phyloP scores from a whole-genome alignment of 768 basidiomycete genomes.

The Ramaria rubella region DNA sequence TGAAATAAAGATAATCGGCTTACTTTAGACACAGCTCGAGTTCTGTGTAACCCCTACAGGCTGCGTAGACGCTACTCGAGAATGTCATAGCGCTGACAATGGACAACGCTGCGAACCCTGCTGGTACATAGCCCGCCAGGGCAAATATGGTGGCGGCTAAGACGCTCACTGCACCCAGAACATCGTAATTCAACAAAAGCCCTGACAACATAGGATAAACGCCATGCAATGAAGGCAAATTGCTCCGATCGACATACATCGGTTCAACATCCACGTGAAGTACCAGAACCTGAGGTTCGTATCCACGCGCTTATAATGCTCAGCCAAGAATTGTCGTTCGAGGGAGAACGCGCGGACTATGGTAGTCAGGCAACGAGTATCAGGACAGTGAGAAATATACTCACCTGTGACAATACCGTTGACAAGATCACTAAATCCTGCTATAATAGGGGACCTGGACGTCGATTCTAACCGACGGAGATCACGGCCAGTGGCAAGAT shows the following conservation, averaged over 20 bases:
- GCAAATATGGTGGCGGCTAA: conserved; percentile 30
- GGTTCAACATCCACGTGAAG: conserved; percentile 16
- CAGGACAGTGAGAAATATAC: too few relatives aligned
- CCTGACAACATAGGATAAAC: not conserved
- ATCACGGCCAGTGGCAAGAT: conserved; percentile 26
- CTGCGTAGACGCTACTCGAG: conserved; percentile 14
- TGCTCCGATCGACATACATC: conserved; percentile 6
- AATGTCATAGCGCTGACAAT: conserved; percentile 17
- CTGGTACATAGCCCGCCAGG: conserved; percentile 24
- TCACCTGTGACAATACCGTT: conserved; percentile 12
- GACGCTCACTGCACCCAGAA: conserved; percentile 29
- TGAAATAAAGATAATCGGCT: too few relatives aligned
- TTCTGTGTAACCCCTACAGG: conserved; percentile 13
- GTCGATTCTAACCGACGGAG: conserved; percentile 32
- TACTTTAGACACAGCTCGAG: conserved; percentile 21
- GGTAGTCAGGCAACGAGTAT: not conserved
- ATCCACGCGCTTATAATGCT: conserved; percentile 10
- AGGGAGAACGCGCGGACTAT: conserved; percentile 19
- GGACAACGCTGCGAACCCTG: conserved; percentile 13
- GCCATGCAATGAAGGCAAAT: not conserved
- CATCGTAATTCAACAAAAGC: conserved; percentile 26
- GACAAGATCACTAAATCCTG: conserved; percentile 22
- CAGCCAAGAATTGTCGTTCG: conserved; percentile 13
- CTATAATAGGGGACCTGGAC: conserved; percentile 22
- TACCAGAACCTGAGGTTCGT: conserved; percentile 14